Evolutionary conservation across 108 stramenopile species (phyloP).

Genomic region (Pinguiococcus pyrenoidosus): DNA sequence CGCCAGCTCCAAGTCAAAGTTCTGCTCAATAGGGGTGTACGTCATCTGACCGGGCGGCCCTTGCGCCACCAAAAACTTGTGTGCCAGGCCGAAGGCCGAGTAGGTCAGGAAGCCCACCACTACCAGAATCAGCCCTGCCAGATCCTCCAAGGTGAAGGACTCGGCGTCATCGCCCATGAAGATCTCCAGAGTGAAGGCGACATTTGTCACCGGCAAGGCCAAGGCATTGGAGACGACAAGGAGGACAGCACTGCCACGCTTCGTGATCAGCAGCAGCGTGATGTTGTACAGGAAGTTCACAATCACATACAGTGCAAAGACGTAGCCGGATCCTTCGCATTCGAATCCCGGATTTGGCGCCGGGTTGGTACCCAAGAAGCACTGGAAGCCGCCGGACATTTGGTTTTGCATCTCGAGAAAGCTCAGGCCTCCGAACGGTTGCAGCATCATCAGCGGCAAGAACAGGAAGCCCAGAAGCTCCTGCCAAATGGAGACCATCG

Average conservation of each 20-base stretch:
- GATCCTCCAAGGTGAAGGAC: slow-evolving; percentile 8
- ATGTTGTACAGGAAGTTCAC: slow-evolving; percentile 12
- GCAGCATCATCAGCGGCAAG: slow-evolving; percentile 9
- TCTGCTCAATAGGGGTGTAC: no score
- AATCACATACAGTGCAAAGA: slow-evolving; percentile 7
- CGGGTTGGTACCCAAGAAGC: slow-evolving; percentile 1
- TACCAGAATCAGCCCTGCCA: slow-evolving; percentile 4
- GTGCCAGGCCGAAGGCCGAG: not conserved
- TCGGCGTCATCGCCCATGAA: slow-evolving; percentile 21
- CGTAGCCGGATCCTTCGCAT: slow-evolving; percentile 5
- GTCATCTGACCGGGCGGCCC: slow-evolving; percentile 7
- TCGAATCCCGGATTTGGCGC: slow-evolving; percentile 1
- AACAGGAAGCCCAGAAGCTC: slow-evolving; percentile 9
- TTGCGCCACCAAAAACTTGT: not conserved
- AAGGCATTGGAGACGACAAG: slow-evolving; percentile 9
- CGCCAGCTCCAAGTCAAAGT: no score
- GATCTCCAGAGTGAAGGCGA: slow-evolving; percentile 6
- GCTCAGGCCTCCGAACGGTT: slow-evolving; percentile 8
- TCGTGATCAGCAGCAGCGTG: slow-evolving; percentile 9
- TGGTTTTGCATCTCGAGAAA: slow-evolving; percentile 1
- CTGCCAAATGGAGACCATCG: slow-evolving; percentile 9
- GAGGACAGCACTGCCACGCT: slow-evolving; percentile 11
- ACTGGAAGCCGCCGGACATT: slow-evolving; percentile 4
- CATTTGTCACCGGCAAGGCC: slow-evolving; percentile 12
- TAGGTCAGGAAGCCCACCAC: slow-evolving; percentile 12